These are phyloP conservation scores for Geotrichum aggregatum DNA, from an alignment of 1,139 yeast genomes.

Conservation along the genomic window DNA sequence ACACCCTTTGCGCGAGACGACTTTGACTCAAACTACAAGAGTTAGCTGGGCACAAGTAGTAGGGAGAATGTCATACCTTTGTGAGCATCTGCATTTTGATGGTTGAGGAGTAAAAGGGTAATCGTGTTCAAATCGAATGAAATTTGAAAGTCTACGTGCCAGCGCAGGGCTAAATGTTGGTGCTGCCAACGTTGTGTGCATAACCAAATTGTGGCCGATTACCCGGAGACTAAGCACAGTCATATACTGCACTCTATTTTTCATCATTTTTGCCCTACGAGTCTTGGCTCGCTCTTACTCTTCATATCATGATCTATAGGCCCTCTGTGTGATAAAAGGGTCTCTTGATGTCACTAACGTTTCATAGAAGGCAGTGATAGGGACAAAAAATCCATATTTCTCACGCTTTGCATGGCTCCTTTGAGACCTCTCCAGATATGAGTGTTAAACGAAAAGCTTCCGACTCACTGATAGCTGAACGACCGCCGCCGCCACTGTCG, in stretches of 20 bases:
- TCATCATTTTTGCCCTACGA: not conserved
- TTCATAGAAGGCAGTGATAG: not conserved
- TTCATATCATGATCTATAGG: not conserved
- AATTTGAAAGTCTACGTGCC: constrained; percentile 5
- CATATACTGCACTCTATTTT: not conserved
- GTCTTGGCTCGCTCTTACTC: not conserved
- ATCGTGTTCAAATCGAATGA: constrained; percentile 12
- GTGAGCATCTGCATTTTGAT: constrained; percentile 89
- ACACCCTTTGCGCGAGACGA: constrained; percentile 98
- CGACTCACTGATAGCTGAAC: not conserved
- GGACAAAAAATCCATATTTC: not conserved
- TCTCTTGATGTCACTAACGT: not conserved
- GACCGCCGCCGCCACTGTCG: constrained; percentile 6
- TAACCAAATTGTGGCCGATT: not conserved
- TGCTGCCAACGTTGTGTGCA: constrained; percentile 12
- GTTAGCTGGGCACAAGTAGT: constrained; percentile 6
- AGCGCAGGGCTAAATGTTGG: not conserved
- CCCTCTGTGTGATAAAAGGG: not conserved
- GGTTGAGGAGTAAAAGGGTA: constrained; percentile 4
- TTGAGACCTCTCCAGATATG: constrained; percentile 7
- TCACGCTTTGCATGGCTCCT: not conserved
- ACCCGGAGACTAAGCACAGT: constrained; percentile 1
- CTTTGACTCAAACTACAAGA: constrained; percentile 80
- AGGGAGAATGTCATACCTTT: constrained; percentile 45
- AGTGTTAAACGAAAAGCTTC: constrained; percentile 18